phyloP scores from a whole-genome alignment of 2,329 filamentous ascomycete genomes.

The Paecilomyces niveus region DNA sequence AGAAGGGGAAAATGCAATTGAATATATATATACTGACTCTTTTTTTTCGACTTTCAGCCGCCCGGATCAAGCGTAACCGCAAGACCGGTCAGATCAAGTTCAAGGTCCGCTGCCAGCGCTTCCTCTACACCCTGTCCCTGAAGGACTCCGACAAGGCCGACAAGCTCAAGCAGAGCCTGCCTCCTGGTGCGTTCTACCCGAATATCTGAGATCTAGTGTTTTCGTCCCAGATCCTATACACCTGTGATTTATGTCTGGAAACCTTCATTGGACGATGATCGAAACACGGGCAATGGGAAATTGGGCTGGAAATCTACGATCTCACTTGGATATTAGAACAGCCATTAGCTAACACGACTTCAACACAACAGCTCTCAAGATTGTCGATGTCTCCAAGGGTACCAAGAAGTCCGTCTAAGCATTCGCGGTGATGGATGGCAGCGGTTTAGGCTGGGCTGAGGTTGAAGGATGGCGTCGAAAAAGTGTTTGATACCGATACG shows the following conservation, averaged over 20 bases:
- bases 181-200: conserved; percentile 68
- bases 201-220: neutral
- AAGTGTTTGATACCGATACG: conserved; percentile 19
- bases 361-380: conserved; percentile 32
- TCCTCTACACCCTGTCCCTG: conserved; percentile 96
- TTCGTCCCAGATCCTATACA: neutral
- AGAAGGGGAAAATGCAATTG: conserved; percentile 1
- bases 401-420: conserved; percentile 39
- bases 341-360: neutral
- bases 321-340: neutral
- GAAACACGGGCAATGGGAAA: neutral
- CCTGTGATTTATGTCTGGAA: neutral
- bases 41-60: conserved; percentile 50
- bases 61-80: conserved; percentile 94
- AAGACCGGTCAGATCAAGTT: conserved; percentile 94
- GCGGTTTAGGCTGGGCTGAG: conserved; percentile 15
- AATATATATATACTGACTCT: conserved; percentile 11
- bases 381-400: conserved; percentile 39
- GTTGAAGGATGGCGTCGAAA: conserved; percentile 17
- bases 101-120: conserved; percentile 97
- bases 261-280: neutral
- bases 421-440: conserved; percentile 13
- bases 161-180: conserved; percentile 99
- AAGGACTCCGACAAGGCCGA: conserved; percentile 99
- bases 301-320: neutral